Conservation (phyloP, 768 basidiomycete species). For the Mycena polygramma region DNA sequence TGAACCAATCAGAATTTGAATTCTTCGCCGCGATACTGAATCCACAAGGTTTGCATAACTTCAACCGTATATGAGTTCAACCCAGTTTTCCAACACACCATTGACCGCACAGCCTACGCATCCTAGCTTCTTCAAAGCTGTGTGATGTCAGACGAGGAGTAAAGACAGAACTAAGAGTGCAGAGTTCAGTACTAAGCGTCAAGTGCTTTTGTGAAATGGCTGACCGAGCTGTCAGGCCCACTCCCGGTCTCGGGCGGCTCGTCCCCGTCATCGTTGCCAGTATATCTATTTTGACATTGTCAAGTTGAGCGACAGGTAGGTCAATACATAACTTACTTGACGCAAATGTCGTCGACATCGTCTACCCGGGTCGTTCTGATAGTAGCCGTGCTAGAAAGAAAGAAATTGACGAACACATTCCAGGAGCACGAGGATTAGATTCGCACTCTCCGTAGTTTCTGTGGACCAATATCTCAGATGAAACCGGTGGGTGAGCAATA, state of each 20-base stretch:
- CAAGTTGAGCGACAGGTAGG: not conserved
- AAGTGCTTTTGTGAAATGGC: not conserved
- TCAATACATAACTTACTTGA: not conserved
- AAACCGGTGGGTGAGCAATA: not conserved
- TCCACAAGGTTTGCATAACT: no score
- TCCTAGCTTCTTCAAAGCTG: not conserved
- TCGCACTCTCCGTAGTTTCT: constrained; percentile 16
- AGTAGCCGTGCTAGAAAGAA: constrained; percentile 18
- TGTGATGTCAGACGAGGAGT: constrained; percentile 16
- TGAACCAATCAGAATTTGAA: no score
- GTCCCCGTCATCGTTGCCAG: constrained; percentile 26
- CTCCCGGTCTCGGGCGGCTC: constrained; percentile 25
- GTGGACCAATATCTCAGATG: not conserved
- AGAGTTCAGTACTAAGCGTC: not conserved
- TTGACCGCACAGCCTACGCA: no score
- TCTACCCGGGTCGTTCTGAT: constrained; percentile 25
- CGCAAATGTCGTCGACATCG: constrained; percentile 20
- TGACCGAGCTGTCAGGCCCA: constrained; percentile 19
- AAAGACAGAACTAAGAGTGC: constrained; percentile 11
- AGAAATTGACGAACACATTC: not conserved
- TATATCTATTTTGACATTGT: constrained; percentile 10
- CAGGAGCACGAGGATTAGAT: not conserved
- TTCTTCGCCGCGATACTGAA: no score
- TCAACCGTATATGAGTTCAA: no score
- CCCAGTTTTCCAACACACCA: no score